Conservation (phyloP, 2,329 filamentous ascomycete genomes). For the Elsinoe ampelina region DNA sequence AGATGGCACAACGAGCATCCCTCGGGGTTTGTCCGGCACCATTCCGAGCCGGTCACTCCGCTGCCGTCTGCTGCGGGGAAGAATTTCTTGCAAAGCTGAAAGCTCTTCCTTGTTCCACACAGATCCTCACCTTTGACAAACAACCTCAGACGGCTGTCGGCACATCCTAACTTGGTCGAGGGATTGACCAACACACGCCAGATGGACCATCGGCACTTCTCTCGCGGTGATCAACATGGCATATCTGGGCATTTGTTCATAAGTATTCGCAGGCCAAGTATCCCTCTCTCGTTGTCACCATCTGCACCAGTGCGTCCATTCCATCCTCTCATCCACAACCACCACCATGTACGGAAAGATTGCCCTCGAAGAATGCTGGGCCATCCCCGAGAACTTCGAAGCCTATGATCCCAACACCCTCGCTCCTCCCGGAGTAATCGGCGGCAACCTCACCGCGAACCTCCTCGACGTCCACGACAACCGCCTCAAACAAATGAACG, state of each 20-base stretch:
- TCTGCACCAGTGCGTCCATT: too few species aligned
- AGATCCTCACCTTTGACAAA: background rate
- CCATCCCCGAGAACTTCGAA: slow-evolving; percentile 8
- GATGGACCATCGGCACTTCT: background rate
- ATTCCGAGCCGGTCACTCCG: background rate
- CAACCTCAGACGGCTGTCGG: background rate
- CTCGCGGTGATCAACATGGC: background rate
- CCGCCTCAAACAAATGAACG: slow-evolving; percentile 27
- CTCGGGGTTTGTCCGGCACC: background rate
- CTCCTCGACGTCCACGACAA: slow-evolving; percentile 15
- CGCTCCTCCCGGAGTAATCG: background rate
- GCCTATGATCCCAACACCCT: slow-evolving; percentile 10
- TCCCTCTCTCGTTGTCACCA: background rate
- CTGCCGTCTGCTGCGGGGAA: background rate
- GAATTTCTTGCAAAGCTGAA: background rate
- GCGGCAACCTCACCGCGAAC: slow-evolving; percentile 3
- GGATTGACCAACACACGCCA: background rate
- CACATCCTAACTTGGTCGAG: background rate
- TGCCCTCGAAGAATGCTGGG: slow-evolving; percentile 11
- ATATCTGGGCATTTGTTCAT: background rate
- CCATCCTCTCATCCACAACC: background rate
- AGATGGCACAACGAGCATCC: background rate
- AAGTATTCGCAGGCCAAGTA: background rate
- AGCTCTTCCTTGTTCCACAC: background rate
- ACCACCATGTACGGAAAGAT: slow-evolving; percentile 5